These are phyloP conservation scores for Didymella arachidicola DNA, from an alignment of 2,329 filamentous ascomycete genomes.

Conservation along the genomic window DNA sequence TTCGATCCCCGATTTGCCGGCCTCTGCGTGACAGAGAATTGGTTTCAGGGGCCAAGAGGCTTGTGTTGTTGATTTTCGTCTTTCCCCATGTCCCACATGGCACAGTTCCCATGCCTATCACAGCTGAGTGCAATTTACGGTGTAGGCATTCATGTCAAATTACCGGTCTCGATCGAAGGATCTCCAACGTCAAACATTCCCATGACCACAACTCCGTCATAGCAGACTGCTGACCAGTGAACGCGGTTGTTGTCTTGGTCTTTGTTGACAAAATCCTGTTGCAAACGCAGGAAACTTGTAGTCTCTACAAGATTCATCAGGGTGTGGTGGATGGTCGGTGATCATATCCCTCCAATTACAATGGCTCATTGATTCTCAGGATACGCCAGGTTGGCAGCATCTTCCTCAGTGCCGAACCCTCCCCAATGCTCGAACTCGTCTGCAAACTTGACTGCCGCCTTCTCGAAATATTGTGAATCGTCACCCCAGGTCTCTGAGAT, in stretches of 20 bases:
- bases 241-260: background rate
- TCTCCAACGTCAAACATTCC: background rate
- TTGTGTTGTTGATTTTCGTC: slow-evolving; percentile 5
- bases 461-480: slow-evolving; percentile 69
- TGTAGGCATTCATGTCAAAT: background rate
- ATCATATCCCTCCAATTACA: background rate
- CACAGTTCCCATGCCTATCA: slow-evolving; percentile 10
- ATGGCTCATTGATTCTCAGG: slow-evolving; percentile 28
- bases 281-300: background rate
- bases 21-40: slow-evolving; percentile 7
- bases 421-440: slow-evolving; percentile 77
- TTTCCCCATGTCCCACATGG: slow-evolving; percentile 9
- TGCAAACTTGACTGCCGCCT: slow-evolving; percentile 74
- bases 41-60: slow-evolving; percentile 1
- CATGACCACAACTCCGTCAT: slow-evolving; percentile 9
- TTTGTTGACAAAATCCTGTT: background rate
- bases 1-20: slow-evolving; percentile 12
- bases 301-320: background rate
- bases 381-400: slow-evolving; percentile 36
- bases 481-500: slow-evolving; percentile 79
- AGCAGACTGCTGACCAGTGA: slow-evolving; percentile 12
- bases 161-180: slow-evolving; percentile 6
- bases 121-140: background rate
- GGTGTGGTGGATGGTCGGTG: background rate
- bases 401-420: slow-evolving; percentile 51